Base-by-base conservation (phyloP, 768 basidiomycete species). In the Lepiota brunneoincarnata region DNA sequence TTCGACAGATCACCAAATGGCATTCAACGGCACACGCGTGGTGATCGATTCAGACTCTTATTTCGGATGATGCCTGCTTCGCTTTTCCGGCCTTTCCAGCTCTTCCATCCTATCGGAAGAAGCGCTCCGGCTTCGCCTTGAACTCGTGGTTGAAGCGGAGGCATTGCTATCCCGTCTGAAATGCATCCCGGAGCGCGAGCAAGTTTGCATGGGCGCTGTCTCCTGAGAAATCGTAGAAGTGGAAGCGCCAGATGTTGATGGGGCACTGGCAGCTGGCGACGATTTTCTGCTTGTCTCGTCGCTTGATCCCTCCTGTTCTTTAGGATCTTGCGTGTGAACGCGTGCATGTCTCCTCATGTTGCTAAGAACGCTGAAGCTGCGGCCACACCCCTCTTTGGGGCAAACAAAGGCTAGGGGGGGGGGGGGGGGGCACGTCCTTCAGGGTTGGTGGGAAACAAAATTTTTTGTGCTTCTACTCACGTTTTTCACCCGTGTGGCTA, bases 311-410 rank as follows among this genome's bases (percentile, higher is more conserved):
- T 78, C 79, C 51, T 69, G 68, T 44, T 71, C 70, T 39, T 61
- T 65, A 49, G 55, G 55, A 36, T 44, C 60, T 35, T 68, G 65
- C 23, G 69, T 73, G 64, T 91, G 89, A 11, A 87, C 84, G 51
- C 89, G 84, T 55, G 89, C 83, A 67, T 92, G 90, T 54, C 90
- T 78, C 58, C 90, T 86, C 90, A 92, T 92, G 73, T 92, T 92
- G 69, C 88, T 91, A 64, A 91, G 82, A 46, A 91, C 90, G 63
- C 88, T 90, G 69, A 92, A 92, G 65, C 85, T 83, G 40, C 89
- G 85, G 6, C 86, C 86, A 70, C 90, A 92, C 55, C 80, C 81
- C 58, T 85, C 81, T 49, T 83, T 79, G 15, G 89, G 84, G 66
- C 90, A 92, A 40, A 78, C 72, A 69, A 87, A 91, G 7, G 90